phyloP scores from a whole-genome alignment of 2,329 filamentous ascomycete genomes.

The Boeremia lycopersici region DNA sequence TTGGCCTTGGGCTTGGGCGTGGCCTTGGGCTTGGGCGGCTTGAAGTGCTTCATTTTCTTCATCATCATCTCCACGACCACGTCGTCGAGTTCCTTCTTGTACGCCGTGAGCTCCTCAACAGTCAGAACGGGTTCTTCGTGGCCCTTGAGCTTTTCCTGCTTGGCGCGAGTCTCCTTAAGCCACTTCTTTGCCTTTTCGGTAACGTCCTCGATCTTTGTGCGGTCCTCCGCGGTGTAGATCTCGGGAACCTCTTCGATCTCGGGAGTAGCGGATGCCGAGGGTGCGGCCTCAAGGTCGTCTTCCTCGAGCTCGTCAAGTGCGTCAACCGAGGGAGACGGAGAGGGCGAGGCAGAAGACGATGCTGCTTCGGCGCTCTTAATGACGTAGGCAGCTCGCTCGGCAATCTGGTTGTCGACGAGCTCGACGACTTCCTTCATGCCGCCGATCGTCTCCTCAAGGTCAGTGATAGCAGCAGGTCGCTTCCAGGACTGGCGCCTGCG shows the following conservation, averaged over 20 bases:
- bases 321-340: constrained; percentile 54
- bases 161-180: constrained; percentile 73
- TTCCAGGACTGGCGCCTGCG: constrained; percentile 73
- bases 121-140: constrained; percentile 77
- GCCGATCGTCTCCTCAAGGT: constrained; percentile 72
- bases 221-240: constrained; percentile 74
- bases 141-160: constrained; percentile 70
- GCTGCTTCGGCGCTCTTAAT: constrained; percentile 45
- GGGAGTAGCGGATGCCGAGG: constrained; percentile 44
- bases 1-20: constrained; percentile 46
- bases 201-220: constrained; percentile 67
- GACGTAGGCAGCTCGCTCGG: constrained; percentile 66
- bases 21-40: constrained; percentile 48
- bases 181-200: constrained; percentile 70
- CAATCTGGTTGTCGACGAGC: constrained; percentile 73
- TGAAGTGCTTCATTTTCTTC: constrained; percentile 56
- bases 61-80: constrained; percentile 72
- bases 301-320: constrained; percentile 79
- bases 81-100: constrained; percentile 74
- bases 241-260: constrained; percentile 47
- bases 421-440: constrained; percentile 73
- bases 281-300: constrained; percentile 56
- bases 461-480: constrained; percentile 72
- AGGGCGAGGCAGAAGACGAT: constrained; percentile 48
- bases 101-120: constrained; percentile 68